Base-by-base conservation (phyloP, 805 yeast genomes). In the Cyberlindnera galapagoensis region DNA sequence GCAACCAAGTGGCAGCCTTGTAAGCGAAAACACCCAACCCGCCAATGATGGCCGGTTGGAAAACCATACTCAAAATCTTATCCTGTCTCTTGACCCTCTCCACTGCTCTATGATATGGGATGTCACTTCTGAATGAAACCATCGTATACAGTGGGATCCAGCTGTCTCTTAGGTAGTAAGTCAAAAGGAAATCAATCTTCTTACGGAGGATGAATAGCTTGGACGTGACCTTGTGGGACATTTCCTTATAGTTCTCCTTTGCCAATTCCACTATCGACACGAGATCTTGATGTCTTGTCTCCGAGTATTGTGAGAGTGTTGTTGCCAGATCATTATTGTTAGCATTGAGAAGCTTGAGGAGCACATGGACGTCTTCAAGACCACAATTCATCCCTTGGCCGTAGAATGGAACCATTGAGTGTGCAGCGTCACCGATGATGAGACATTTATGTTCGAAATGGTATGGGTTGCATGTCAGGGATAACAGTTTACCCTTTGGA, bases 331-430 rank as follows among this genome's bases (percentile, higher is more conserved):
- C 37, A 5, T 25, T 20, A 4, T 23, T 17, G 24, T 41, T 28
- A 16, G 39, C 21, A 9, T 48, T 37, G 19, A 48, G 14, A 5
- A 40, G 51, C 26, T 71, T 66, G 60, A 81, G 60, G 32, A 88
- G 59, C 2, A 78, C 74, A 36, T 76, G 63, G 15, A 88, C 88
- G 47, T 90, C 97, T 57, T 88, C 97, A 54, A 88, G 81, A 2
- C 97, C 97, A 52, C 95, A 84, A 56, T 88, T 88, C 90, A 88
- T 81, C 5, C 97, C 97, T 56, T 88, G 97, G 8, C 97, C 97
- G 52, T 87, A 88, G 56, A 88, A 88, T n/a, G 97, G 97, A 6
- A 88, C 97, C 95, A 87, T 88, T 18, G 92, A 76, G 59, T 88
- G 97, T 0, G 97, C 94, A 1, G 97, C 95, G 55, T 88, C 97